These are phyloP conservation scores for Ramularia collo-cygni DNA, from an alignment of 2,329 filamentous ascomycete genomes.

Conservation along the genomic window DNA sequence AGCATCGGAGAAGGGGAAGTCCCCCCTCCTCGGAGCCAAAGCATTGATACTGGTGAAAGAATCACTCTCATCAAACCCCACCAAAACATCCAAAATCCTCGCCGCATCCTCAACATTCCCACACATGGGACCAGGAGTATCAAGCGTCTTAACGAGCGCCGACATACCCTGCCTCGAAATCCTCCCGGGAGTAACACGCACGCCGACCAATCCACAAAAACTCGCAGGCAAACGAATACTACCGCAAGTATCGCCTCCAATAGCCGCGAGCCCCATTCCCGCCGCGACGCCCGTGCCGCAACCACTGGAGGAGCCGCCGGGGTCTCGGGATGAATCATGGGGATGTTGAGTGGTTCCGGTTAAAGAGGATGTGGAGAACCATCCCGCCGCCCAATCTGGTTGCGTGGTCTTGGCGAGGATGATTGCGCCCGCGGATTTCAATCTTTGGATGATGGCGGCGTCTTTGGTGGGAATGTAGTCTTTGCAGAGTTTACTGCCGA, in stretches of 20 bases:
- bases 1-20: slow-evolving; percentile 13
- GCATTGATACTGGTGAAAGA: slow-evolving; percentile 20
- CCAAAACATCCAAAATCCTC: slow-evolving; percentile 19
- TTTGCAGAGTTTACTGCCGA: slow-evolving; percentile 16
- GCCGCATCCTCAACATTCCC: slow-evolving; percentile 21
- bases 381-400: slow-evolving; percentile 19
- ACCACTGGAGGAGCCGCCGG: slow-evolving; percentile 25
- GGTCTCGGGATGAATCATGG: slow-evolving; percentile 19
- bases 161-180: slow-evolving; percentile 14
- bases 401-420: slow-evolving; percentile 21
- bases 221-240: slow-evolving; percentile 21
- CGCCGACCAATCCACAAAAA: slow-evolving; percentile 24
- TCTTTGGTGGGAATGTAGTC: slow-evolving; percentile 17
- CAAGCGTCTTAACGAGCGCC: slow-evolving; percentile 17
- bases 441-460: slow-evolving; percentile 16
- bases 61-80: slow-evolving; percentile 17
- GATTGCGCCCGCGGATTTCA: slow-evolving; percentile 19
- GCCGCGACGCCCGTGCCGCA: slow-evolving; percentile 25
- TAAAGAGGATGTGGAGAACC: slow-evolving; percentile 19
- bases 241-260: slow-evolving; percentile 26
- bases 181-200: slow-evolving; percentile 22
- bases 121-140: slow-evolving; percentile 23
- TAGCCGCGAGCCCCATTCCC: slow-evolving; percentile 21
- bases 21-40: slow-evolving; percentile 1
- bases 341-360: slow-evolving; percentile 22